A percentile compares a stretch with the other conserved stretches of the same genome.
Conservation (phyloP, 371 early-diverging fungal species). For the Lichtheimia ramosa region DNA sequence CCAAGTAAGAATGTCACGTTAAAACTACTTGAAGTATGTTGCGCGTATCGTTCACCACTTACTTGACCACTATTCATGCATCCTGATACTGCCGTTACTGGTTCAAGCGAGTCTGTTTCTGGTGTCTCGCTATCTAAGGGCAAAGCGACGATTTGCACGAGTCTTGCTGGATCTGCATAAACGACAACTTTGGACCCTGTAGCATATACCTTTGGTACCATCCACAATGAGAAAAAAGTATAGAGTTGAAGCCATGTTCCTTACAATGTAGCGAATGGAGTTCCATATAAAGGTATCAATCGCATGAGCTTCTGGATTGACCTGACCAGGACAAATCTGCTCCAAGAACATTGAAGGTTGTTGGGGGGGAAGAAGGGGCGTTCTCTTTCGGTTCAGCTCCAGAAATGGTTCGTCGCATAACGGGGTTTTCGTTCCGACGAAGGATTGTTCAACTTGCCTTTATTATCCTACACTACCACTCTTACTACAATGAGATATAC, state of each 20-base stretch:
- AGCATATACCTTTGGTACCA: constrained; percentile 41
- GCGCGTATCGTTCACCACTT: neutral
- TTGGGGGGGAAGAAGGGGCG: too few relatives aligned
- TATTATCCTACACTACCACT: too few relatives aligned
- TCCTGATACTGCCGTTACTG: constrained; percentile 36
- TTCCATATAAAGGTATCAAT: constrained; percentile 49
- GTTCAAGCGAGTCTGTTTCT: neutral
- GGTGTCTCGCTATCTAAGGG: neutral
- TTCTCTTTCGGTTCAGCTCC: too few relatives aligned
- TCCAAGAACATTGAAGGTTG: constrained; percentile 52
- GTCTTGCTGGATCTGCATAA: constrained; percentile 43
- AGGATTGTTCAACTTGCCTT: too few relatives aligned
- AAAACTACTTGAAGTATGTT: too few relatives aligned
- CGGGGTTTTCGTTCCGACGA: too few relatives aligned
- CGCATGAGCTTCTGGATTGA: constrained; percentile 55
- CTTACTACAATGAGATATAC: too few relatives aligned
- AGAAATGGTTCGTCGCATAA: too few relatives aligned
- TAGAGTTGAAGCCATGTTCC: neutral
- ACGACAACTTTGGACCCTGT: constrained; percentile 48
- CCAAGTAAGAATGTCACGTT: neutral
- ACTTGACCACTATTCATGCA: constrained; percentile 37
- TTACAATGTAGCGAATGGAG: constrained; percentile 57
- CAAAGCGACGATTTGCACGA: constrained; percentile 38
- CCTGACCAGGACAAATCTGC: constrained; percentile 66
- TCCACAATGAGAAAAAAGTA: constrained; percentile 10